These are phyloP conservation scores for Capronia coronata DNA, from an alignment of 2,329 filamentous ascomycete species.

Conservation along the genomic window DNA sequence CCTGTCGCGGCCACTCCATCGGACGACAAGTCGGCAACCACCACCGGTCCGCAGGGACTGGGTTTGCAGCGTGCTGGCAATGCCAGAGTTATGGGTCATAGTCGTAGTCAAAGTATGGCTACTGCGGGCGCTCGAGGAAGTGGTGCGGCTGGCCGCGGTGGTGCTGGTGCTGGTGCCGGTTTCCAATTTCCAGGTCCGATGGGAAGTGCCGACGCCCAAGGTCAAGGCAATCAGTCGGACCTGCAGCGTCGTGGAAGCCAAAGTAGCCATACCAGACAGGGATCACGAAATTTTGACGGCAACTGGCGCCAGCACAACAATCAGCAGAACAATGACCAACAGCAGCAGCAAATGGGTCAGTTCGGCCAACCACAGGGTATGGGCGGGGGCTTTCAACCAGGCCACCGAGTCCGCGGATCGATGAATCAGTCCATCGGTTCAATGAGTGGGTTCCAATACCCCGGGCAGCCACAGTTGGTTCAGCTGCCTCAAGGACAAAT, in stretches of 20 bases:
- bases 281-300: slow-evolving; percentile 91
- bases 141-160: slow-evolving; percentile 56
- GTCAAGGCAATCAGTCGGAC: slow-evolving; percentile 48
- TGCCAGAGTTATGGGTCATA: slow-evolving; percentile 71
- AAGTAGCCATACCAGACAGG: slow-evolving; percentile 67
- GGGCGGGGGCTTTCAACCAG: slow-evolving; percentile 77
- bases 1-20: slow-evolving; percentile 46
- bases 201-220: slow-evolving; percentile 47
- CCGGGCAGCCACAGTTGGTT: slow-evolving; percentile 77
- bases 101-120: slow-evolving; percentile 45
- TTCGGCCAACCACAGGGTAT: slow-evolving; percentile 65
- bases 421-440: slow-evolving; percentile 78
- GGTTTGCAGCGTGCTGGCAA: slow-evolving; percentile 67
- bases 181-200: slow-evolving; percentile 61
- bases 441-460: slow-evolving; percentile 83
- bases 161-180: slow-evolving; percentile 41
- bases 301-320: slow-evolving; percentile 86
- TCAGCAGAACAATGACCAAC: slow-evolving; percentile 42
- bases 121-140: slow-evolving; percentile 62
- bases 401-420: slow-evolving; percentile 75
- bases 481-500: slow-evolving; percentile 79
- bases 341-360: slow-evolving; percentile 53
- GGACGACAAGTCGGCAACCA: slow-evolving; percentile 27
- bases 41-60: slow-evolving; percentile 56
- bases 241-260: slow-evolving; percentile 70